phyloP scores from a whole-genome alignment of 371 early-diverging fungal genomes.

The Capniomyces stellatus region DNA sequence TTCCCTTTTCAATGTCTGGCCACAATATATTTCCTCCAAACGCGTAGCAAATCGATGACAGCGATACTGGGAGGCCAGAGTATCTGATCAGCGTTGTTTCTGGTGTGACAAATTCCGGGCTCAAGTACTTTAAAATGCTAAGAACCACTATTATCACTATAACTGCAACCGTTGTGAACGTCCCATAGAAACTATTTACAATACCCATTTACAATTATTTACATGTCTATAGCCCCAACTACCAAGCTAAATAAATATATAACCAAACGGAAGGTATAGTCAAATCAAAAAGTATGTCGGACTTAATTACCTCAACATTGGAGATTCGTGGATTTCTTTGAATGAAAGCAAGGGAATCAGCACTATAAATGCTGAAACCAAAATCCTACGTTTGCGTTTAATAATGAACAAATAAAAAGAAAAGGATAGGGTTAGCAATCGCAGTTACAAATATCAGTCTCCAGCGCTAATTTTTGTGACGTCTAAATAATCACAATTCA shows the following conservation, averaged over 20 bases:
- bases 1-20: constrained; percentile 70
- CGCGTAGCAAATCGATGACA: constrained; percentile 43
- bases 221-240: no score
- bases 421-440: no score
- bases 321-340: constrained; percentile 20
- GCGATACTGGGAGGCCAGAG: constrained; percentile 17
- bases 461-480: no score
- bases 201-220: no score
- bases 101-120: constrained; percentile 5
- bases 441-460: no score
- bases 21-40: constrained; percentile 69
- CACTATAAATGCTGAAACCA: constrained; percentile 12
- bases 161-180: constrained; percentile 23
- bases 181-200: constrained; percentile 28
- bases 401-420: not conserved
- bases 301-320: no score
- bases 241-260: no score
- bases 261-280: no score
- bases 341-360: constrained; percentile 17
- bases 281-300: no score
- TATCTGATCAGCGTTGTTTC: constrained; percentile 13
- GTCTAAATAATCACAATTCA: no score
- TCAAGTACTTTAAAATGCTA: constrained; percentile 11
- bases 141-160: constrained; percentile 22
- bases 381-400: constrained; percentile 8